phyloP scores from a whole-genome alignment of 768 basidiomycete species.

The Amanita rubescens region DNA sequence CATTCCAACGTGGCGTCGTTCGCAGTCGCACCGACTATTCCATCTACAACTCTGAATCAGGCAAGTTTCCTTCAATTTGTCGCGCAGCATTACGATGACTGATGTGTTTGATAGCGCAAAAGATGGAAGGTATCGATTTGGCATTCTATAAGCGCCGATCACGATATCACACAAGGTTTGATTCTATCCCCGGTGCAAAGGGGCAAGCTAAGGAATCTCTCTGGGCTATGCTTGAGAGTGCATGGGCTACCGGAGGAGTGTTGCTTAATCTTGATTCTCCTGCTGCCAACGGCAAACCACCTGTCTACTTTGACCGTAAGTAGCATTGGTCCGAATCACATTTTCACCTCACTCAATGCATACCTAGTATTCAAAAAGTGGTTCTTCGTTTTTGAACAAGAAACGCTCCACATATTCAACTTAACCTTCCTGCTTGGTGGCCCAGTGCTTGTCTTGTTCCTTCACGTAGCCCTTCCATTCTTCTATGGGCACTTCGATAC shows the following conservation, averaged over 20 bases:
- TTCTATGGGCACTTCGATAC: constrained; percentile 6
- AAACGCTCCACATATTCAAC: constrained; percentile 45
- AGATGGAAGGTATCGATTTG: constrained; percentile 67
- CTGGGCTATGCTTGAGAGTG: constrained; percentile 76
- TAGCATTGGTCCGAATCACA: background rate
- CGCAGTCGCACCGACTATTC: constrained; percentile 70
- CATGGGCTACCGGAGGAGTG: constrained; percentile 44
- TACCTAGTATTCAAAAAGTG: constrained; percentile 6
- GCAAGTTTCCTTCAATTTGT: background rate
- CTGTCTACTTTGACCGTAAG: constrained; percentile 74
- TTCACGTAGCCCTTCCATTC: constrained; percentile 21
- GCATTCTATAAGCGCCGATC: constrained; percentile 74
- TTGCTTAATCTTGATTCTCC: constrained; percentile 40
- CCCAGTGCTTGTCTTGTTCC: constrained; percentile 43
- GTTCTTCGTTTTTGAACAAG: constrained; percentile 49
- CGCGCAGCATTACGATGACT: background rate
- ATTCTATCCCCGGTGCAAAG: constrained; percentile 51
- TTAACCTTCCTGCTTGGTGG: constrained; percentile 56
- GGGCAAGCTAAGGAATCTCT: constrained; percentile 45
- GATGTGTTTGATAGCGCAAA: constrained; percentile 14
- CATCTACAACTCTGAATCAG: constrained; percentile 42
- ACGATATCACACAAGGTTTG: constrained; percentile 71
- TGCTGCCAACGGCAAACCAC: constrained; percentile 19
- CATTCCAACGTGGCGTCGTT: constrained; percentile 56
- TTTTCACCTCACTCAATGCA: background rate